Evolutionary conservation across 2,329 filamentous ascomycete genomes (phyloP), one percentile per base, ranked within the genome.

Genomic region (Bipolaris victoriae): DNA sequence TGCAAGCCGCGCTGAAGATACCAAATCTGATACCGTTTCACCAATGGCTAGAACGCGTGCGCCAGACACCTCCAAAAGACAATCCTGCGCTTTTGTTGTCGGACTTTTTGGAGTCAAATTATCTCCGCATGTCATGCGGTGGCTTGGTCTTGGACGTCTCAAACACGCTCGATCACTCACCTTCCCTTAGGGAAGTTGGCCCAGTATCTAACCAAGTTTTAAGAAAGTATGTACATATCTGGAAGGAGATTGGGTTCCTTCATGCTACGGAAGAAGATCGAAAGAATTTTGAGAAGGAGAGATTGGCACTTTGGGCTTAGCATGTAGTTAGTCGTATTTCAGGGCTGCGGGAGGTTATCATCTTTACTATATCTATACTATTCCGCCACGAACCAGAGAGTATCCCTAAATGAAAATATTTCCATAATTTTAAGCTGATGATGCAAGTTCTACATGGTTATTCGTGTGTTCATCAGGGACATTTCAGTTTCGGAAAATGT

Each of bases 111-210:
- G 70, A 74, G 6, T 41, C 58, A 10, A 61, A 77, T 49, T 78
- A 72, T 40, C 15, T 74, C 31, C 74, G 78, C 37, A 82, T 82
- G 80, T 77, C 77, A 0, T 82, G 80, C 57, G 79, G 78, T 5
- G 78, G 77, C 0, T 50, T 82, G 2, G 37, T 81, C 1, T 43
- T 82, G 46, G 79, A 76, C 53, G 77, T 75, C 1, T 55, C 59
- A 3, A 70, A 73, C 26, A 64, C 69, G 2, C 54, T 55, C 1
- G 70, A 78, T 58, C 76, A 81, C 64, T 82, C 79, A 0, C 18
- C 58, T 16, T 76, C 74, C 0, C 52, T 81, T 45, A 55, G 63
- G 1, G 59, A 7, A 7, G 47, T 59, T 11, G 55, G 58, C 3
- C 37, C 58, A 3, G 55, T 63, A n/a, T 46, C 33, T 31, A 47